phyloP scores from a whole-genome alignment of 2,329 filamentous ascomycete genomes.

The Curvularia spicifera region DNA sequence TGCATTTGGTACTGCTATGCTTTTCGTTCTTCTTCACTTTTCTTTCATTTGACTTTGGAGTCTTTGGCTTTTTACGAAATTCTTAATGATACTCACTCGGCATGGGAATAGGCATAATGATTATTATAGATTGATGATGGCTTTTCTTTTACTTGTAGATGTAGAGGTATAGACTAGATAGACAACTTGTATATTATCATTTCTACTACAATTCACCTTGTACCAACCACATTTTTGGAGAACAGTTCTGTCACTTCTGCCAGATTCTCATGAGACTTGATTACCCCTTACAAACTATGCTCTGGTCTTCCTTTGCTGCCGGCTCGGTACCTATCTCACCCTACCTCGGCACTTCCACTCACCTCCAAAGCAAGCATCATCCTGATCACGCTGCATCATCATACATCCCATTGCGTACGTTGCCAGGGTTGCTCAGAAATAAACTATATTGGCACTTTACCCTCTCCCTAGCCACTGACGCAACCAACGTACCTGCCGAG shows the following conservation, averaged over 20 bases:
- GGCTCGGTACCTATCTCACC: background rate
- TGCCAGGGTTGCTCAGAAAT: background rate
- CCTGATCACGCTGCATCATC: background rate
- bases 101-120: background rate
- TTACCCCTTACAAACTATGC: background rate
- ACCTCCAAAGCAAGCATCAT: background rate
- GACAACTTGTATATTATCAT: background rate
- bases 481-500: background rate
- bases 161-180: background rate
- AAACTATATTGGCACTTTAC: background rate
- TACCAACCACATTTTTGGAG: too few relatives aligned
- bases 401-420: too few relatives aligned
- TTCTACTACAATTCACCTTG: background rate
- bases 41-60: background rate
- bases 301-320: background rate
- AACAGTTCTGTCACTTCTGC: too few relatives aligned
- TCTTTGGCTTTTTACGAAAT: background rate
- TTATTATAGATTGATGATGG: background rate
- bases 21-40: background rate
- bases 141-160: background rate
- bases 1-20: background rate
- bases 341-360: background rate
- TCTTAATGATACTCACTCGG: background rate
- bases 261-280: too few relatives aligned
- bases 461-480: background rate